A percentile compares a stretch with the other conserved stretches of the same genome.
Conservation (phyloP, 352 stramenopile species). For the Stephanocyclus meneghinianus region DNA sequence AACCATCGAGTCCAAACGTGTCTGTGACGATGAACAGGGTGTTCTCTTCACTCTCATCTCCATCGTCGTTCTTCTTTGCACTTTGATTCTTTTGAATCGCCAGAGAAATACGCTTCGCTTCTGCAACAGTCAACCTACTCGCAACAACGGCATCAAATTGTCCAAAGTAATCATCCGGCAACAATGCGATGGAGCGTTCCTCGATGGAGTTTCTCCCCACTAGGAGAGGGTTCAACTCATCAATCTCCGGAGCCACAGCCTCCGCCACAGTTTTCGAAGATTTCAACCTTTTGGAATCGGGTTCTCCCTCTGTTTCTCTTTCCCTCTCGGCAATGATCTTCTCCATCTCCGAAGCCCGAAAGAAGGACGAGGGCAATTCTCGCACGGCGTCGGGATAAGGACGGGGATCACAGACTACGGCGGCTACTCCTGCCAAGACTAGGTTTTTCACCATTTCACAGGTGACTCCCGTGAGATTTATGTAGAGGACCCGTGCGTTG, state of each 20-base stretch:
- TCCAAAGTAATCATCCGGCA: constrained; percentile 85
- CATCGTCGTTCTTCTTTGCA: neutral
- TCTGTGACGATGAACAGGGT: constrained; percentile 75
- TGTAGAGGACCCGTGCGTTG: constrained; percentile 77
- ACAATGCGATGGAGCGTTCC: constrained; percentile 54
- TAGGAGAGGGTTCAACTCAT: constrained; percentile 93
- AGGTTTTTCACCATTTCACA: constrained; percentile 97
- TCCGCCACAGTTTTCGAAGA: constrained; percentile 66
- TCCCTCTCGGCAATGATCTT: constrained; percentile 13
- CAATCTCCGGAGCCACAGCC: constrained; percentile 84
- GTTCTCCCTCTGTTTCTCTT: constrained; percentile 7
- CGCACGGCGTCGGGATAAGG: constrained; percentile 62
- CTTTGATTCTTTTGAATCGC: constrained; percentile 29
- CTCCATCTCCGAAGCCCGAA: constrained; percentile 56
- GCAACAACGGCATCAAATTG: constrained; percentile 87
- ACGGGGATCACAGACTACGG: constrained; percentile 89
- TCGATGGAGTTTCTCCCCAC: constrained; percentile 85
- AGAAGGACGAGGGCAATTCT: constrained; percentile 58
- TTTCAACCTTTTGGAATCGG: constrained; percentile 28
- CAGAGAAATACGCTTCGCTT: constrained; percentile 66
- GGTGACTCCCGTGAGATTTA: constrained; percentile 77
- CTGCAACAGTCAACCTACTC: constrained; percentile 56
- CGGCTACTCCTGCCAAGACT: constrained; percentile 91
- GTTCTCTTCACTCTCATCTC: constrained; percentile 3
- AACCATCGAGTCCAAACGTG: constrained; percentile 80